Evolutionary conservation across 2,329 filamentous ascomycete genomes (phyloP).

Genomic region (Pleoardoris graminearum): DNA sequence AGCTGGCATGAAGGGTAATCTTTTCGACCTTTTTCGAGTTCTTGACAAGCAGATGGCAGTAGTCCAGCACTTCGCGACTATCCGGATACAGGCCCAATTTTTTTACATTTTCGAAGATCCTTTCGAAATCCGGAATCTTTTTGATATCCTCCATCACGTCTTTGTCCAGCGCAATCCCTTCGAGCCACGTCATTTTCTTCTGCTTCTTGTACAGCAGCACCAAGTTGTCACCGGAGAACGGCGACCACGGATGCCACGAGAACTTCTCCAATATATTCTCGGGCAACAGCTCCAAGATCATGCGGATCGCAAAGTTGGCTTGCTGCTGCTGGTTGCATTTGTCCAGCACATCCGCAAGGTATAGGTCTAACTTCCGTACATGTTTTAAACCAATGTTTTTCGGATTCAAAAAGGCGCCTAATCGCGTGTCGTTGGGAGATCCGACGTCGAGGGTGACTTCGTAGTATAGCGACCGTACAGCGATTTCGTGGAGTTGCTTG

Average conservation of each 20-base stretch:
- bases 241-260: constrained; percentile 56
- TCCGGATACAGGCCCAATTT: constrained; percentile 55
- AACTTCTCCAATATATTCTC: constrained; percentile 55
- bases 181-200: constrained; percentile 53
- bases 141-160: constrained; percentile 48
- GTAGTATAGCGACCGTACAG: constrained; percentile 52
- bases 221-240: constrained; percentile 54
- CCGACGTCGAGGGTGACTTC: constrained; percentile 54
- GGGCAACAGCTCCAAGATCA: constrained; percentile 54
- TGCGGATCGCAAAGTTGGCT: constrained; percentile 53
- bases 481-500: constrained; percentile 52
- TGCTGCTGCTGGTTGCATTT: constrained; percentile 51
- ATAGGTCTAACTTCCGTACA: constrained; percentile 52
- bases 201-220: constrained; percentile 54
- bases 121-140: constrained; percentile 46
- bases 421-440: constrained; percentile 47
- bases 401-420: constrained; percentile 52
- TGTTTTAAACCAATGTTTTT: constrained; percentile 53
- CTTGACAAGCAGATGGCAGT: constrained; percentile 49
- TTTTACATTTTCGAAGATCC: constrained; percentile 47
- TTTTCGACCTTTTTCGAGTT: constrained; percentile 50
- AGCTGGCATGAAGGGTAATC: constrained; percentile 53
- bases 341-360: constrained; percentile 50
- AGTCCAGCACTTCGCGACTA: constrained; percentile 49
- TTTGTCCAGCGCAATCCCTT: constrained; percentile 52